Evolutionary conservation across 2,329 filamentous ascomycete species (phyloP).

Genomic region (Scytalidium sp.): DNA sequence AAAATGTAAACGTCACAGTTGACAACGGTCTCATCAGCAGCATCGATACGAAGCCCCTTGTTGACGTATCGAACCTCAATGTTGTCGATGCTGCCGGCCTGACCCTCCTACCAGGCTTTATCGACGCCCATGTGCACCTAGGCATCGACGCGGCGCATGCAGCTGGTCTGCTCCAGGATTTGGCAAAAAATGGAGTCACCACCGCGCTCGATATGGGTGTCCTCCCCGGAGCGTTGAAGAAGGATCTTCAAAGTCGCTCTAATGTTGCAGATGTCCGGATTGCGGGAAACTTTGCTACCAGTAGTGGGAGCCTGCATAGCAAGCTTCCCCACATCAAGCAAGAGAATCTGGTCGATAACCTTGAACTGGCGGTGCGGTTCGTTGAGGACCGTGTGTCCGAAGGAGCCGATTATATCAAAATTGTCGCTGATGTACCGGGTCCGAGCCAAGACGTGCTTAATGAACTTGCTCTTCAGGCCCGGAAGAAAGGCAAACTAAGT

Average conservation of each 20-base stretch:
- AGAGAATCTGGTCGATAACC: not conserved
- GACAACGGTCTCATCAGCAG: constrained; percentile 6
- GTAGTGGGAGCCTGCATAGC: constrained; percentile 2
- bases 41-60: not conserved
- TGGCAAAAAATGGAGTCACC: constrained; percentile 5
- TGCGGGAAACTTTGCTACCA: constrained; percentile 2
- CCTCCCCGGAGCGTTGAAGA: not conserved
- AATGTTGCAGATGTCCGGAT: constrained; percentile 3
- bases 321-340: not conserved
- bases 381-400: constrained; percentile 4
- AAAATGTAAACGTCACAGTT: not conserved
- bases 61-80: not conserved
- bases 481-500: constrained; percentile 1
- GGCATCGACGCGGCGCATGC: not conserved
- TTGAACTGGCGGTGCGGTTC: constrained; percentile 5
- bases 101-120: constrained; percentile 9
- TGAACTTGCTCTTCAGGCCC: constrained; percentile 1
- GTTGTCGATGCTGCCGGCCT: constrained; percentile 1
- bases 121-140: constrained; percentile 11
- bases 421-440: constrained; percentile 5
- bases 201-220: constrained; percentile 10
- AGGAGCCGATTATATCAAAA: constrained; percentile 10
- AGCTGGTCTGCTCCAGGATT: not conserved
- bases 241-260: not conserved
- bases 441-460: constrained; percentile 4